Conservation (phyloP, 768 basidiomycete genomes). For the Leccinum rimulosum region DNA sequence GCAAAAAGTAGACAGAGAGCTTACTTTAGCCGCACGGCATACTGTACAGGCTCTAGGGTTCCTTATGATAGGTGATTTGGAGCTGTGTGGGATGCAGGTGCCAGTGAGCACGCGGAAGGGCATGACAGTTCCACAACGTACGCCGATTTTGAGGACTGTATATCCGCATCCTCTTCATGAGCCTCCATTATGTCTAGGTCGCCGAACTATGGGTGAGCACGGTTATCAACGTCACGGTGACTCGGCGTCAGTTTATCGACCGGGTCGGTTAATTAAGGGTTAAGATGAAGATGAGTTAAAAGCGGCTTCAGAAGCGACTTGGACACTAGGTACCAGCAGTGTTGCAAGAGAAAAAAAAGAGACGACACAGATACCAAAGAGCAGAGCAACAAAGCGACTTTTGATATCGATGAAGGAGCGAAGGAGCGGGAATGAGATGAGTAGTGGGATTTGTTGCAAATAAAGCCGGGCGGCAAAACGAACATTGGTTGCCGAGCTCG, state of each 20-base stretch:
- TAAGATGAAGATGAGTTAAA: conserved; percentile 27
- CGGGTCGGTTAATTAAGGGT: conserved; percentile 40
- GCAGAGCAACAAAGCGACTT: conserved; percentile 13
- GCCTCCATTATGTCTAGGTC: conserved; percentile 27
- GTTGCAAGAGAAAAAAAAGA: conserved; percentile 7
- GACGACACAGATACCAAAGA: conserved; percentile 5
- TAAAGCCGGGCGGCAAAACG: conserved; percentile 38
- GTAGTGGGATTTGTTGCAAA: conserved; percentile 40
- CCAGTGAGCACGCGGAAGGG: conserved; percentile 8
- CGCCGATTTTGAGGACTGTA: conserved; percentile 31
- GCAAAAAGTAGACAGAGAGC: conserved; percentile 13
- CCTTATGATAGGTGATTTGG: conserved; percentile 44
- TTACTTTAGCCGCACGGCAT: conserved; percentile 80
- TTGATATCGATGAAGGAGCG: conserved; percentile 31
- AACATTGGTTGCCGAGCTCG: conserved; percentile 37
- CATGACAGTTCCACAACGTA: conserved; percentile 14
- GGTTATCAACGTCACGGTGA: conserved; percentile 41
- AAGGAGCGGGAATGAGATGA: conserved; percentile 30
- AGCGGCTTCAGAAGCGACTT: conserved; percentile 8
- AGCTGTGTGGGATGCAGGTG: conserved; percentile 25
- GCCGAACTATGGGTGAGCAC: conserved; percentile 20
- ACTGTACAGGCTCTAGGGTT: conserved; percentile 75
- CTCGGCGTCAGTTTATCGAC: conserved; percentile 41
- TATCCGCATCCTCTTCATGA: conserved; percentile 27
- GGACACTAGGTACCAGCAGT: conserved; percentile 1